Evolutionary conservation across 208 protist species (phyloP).

Genomic region (Crithidia fasciculata): DNA sequence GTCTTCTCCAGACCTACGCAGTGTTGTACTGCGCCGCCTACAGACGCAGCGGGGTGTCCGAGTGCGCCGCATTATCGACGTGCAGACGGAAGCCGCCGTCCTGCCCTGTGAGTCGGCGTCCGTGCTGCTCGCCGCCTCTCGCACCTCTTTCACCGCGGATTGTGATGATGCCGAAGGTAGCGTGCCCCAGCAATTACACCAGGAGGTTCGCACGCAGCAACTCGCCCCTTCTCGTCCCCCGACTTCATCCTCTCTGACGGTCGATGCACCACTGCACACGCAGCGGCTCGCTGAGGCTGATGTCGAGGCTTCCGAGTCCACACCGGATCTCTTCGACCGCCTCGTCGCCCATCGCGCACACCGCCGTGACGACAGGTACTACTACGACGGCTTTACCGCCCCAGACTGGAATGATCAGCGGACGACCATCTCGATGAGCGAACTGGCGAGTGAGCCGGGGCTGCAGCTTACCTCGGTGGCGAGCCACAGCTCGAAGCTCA

Average conservation of each 20-base stretch:
- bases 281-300: background rate
- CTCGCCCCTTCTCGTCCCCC: background rate
- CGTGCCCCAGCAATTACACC: background rate
- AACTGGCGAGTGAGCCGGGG: constrained; percentile 28
- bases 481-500: constrained; percentile 3
- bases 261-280: background rate
- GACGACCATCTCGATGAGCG: constrained; percentile 32
- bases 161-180: background rate
- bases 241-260: background rate
- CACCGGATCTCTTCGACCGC: constrained; percentile 11
- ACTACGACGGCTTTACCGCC: constrained; percentile 20
- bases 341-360: constrained; percentile 9
- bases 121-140: constrained; percentile 22
- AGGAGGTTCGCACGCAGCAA: constrained; percentile 20
- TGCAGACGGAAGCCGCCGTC: constrained; percentile 52
- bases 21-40: constrained; percentile 19
- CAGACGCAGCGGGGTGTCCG: constrained; percentile 20
- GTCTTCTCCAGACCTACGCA: background rate
- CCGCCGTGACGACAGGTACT: constrained; percentile 3
- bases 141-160: constrained; percentile 19
- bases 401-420: constrained; percentile 22
- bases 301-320: background rate
- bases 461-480: constrained; percentile 16
- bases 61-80: constrained; percentile 41
- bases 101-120: constrained; percentile 55